Percentiles rank a stretch among this genome's conserved stretches.
Conservation (phyloP, 2,329 filamentous ascomycete genomes). For the Trichoderma afroharzianum region DNA sequence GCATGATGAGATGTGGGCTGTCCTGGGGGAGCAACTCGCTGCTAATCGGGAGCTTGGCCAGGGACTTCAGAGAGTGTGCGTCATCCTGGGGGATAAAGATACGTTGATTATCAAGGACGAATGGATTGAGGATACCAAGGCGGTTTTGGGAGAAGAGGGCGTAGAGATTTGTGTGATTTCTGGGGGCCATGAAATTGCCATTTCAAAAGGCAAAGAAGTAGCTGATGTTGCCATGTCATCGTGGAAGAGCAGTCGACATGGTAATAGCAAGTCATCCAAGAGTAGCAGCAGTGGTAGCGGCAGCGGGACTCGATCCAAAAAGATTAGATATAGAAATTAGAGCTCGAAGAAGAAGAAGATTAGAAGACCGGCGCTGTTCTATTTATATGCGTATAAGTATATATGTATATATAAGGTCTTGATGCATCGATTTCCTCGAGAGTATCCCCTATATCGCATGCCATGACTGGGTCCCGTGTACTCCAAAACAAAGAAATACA, state of each 20-base stretch:
- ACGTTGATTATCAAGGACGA: constrained; percentile 64
- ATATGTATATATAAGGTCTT: background rate
- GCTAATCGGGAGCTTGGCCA: constrained; percentile 24
- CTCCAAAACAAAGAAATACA: background rate
- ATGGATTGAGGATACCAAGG: constrained; percentile 56
- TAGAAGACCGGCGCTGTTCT: background rate
- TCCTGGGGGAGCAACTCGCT: constrained; percentile 49
- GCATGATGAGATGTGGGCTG: constrained; percentile 53
- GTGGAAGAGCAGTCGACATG: constrained; percentile 26
- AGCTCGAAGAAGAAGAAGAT: background rate
- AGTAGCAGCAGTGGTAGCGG: background rate
- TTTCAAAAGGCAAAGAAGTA: constrained; percentile 57
- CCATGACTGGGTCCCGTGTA: background rate
- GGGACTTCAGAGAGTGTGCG: constrained; percentile 49
- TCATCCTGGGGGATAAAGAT: constrained; percentile 65
- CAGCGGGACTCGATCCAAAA: background rate
- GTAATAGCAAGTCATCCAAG: background rate
- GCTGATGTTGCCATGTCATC: constrained; percentile 39
- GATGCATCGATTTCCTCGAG: background rate
- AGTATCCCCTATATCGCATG: background rate
- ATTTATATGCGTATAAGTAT: background rate
- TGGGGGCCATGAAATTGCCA: constrained; percentile 68
- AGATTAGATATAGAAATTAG: constrained; percentile 10
- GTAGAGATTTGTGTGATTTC: constrained; percentile 55
- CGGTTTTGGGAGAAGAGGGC: constrained; percentile 53